phyloP scores from a whole-genome alignment of 2,329 filamentous ascomycete genomes.

The Pseudopithomyces chartarum region DNA sequence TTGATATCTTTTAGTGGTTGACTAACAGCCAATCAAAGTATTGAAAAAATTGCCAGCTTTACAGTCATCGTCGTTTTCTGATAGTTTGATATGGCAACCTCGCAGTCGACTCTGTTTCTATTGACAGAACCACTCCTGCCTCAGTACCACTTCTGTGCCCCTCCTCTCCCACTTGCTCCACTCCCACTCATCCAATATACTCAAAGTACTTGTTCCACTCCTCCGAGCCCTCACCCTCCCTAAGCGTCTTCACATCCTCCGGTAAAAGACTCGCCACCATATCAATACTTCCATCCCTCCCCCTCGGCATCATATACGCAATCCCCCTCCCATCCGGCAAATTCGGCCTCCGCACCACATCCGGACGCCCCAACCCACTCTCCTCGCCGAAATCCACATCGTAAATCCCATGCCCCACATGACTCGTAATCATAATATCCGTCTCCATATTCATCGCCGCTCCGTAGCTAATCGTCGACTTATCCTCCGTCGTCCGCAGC shows the following conservation, averaged over 20 bases:
- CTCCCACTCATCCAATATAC: not conserved
- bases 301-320: not conserved
- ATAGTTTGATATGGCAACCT: too few species aligned
- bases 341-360: not conserved
- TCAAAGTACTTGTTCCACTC: not conserved
- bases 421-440: not conserved
- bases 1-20: too few species aligned
- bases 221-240: not conserved
- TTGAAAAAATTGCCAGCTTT: too few species aligned
- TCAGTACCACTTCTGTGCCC: too few species aligned
- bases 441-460: not conserved
- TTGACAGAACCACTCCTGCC: too few species aligned
- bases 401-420: not conserved
- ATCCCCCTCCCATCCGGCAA: constrained; percentile 1
- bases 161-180: too few species aligned
- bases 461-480: not conserved
- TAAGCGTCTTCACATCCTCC: not conserved
- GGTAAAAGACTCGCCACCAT: not conserved
- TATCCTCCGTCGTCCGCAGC: not conserved
- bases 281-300: constrained; percentile 1
- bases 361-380: not conserved
- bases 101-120: too few species aligned
- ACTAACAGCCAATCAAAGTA: too few species aligned
- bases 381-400: not conserved
- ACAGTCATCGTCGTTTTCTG: too few species aligned